A percentile compares a stretch with the other conserved stretches of the same genome.
Evolutionary conservation across 306 rosid species (phyloP).

Genomic region (Dryas drummondii): DNA sequence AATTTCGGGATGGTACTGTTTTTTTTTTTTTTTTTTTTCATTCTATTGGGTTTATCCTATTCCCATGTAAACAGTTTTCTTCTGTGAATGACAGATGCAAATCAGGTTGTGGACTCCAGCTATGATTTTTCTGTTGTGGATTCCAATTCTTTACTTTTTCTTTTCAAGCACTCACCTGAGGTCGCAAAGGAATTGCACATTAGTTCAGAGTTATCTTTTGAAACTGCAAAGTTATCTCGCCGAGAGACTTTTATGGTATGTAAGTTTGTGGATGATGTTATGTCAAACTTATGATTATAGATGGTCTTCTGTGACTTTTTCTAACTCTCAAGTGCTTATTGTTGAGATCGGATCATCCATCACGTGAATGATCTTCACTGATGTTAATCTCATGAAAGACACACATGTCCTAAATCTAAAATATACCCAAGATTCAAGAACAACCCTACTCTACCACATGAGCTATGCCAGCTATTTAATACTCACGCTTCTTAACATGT

Average conservation of each 20-base stretch:
- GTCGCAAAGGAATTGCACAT: constrained; percentile 74
- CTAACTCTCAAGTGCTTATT: neutral
- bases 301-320: constrained; percentile 8
- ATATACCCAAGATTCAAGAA: neutral
- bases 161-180: constrained; percentile 80
- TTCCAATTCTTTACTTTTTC: constrained; percentile 84
- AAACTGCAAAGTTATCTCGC: constrained; percentile 54
- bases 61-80: constrained; percentile 1
- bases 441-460: constrained; percentile 9
- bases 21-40: neutral
- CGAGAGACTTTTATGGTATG: constrained; percentile 80
- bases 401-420: too few relatives aligned
- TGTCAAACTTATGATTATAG: constrained; percentile 9
- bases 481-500: neutral
- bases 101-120: constrained; percentile 65
- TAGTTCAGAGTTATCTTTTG: constrained; percentile 58
- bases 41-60: neutral
- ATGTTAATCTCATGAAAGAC: neutral
- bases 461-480: neutral
- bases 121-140: constrained; percentile 86
- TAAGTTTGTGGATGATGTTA: constrained; percentile 20
- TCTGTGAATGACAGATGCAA: constrained; percentile 56
- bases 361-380: neutral
- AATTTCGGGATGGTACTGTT: neutral
- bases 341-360: constrained; percentile 10